phyloP scores from a whole-genome alignment of 169 alveolate genomes.

The Plasmodium gaboni region DNA sequence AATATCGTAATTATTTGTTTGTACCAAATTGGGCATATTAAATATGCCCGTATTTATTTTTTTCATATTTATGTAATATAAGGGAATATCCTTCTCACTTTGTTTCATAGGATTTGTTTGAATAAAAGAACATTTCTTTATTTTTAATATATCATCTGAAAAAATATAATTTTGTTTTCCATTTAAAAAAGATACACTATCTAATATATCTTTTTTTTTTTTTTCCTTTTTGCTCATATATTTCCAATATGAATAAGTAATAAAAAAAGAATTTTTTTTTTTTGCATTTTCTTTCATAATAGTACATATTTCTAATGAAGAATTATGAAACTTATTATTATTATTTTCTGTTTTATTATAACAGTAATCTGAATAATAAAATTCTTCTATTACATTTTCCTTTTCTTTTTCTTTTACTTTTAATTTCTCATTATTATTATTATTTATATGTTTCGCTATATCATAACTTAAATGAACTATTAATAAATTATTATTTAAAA shows the following conservation, averaged over 20 bases:
- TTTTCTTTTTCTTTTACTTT: not conserved
- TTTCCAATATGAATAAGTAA: constrained; percentile 44
- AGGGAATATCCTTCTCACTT: too few relatives aligned
- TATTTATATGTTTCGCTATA: not conserved
- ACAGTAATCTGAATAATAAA: constrained; percentile 11
- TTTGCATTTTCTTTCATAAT: constrained; percentile 18
- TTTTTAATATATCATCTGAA: too few relatives aligned
- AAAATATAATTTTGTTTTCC: not conserved
- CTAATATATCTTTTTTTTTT: not conserved
- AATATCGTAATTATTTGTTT: too few relatives aligned
- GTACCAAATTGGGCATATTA: too few relatives aligned
- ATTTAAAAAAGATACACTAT: not conserved
- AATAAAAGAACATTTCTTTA: too few relatives aligned
- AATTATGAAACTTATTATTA: constrained; percentile 4
- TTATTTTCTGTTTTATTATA: not conserved
- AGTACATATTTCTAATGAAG: constrained; percentile 9
- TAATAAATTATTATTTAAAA: constrained; percentile 15
- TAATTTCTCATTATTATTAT: not conserved
- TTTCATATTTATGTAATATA: too few relatives aligned
- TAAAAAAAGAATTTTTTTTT: constrained; percentile 15
- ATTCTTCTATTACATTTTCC: constrained; percentile 23
- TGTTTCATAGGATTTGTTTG: too few relatives aligned
- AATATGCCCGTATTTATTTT: too few relatives aligned
- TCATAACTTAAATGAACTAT: constrained; percentile 21
- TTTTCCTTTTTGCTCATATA: constrained; percentile 3